A percentile compares a stretch with the other conserved stretches of the same genome.
Conservation (phyloP, 139 green algal species). For the Closterium sp. region DNA sequence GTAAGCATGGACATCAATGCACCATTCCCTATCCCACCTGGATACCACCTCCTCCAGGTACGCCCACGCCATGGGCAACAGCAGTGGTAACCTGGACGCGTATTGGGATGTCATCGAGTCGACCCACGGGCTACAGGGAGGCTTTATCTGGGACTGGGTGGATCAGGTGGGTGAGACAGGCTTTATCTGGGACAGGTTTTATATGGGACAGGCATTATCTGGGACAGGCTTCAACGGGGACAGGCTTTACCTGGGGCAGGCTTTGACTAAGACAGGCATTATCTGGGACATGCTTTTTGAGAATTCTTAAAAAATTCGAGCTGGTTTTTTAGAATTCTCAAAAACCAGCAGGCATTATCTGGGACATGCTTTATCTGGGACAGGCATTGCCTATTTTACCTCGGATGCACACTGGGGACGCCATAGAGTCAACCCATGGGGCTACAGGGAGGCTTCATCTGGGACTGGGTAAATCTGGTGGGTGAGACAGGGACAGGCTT, state of each 20-base stretch:
- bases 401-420: slow-evolving; percentile 78
- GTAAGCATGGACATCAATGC: no score
- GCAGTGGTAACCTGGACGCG: slow-evolving; percentile 81
- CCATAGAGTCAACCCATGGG: slow-evolving; percentile 64
- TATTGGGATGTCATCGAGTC: slow-evolving; percentile 86
- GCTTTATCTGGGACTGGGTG: slow-evolving; percentile 98
- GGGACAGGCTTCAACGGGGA: no score
- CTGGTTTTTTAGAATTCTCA: no score
- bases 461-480: slow-evolving; percentile 97
- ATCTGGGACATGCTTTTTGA: no score
- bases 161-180: slow-evolving; percentile 80
- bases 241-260: no score
- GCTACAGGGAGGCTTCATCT: slow-evolving; percentile 93
- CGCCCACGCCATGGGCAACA: slow-evolving; percentile 96
- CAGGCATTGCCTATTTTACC: background rate
- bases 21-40: no score
- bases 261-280: no score
- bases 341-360: background rate
- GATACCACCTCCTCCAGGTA: slow-evolving; percentile 27
- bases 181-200: slow-evolving; percentile 66
- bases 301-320: no score
- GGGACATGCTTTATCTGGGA: no score
- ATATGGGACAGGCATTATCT: slow-evolving; percentile 81
- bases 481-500: no score
- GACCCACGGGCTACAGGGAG: slow-evolving; percentile 70